Evolutionary conservation across 2,329 filamentous ascomycete genomes (phyloP), one percentile per base, ranked within the genome.

Genomic region (Fonsecaea multimorphosa): DNA sequence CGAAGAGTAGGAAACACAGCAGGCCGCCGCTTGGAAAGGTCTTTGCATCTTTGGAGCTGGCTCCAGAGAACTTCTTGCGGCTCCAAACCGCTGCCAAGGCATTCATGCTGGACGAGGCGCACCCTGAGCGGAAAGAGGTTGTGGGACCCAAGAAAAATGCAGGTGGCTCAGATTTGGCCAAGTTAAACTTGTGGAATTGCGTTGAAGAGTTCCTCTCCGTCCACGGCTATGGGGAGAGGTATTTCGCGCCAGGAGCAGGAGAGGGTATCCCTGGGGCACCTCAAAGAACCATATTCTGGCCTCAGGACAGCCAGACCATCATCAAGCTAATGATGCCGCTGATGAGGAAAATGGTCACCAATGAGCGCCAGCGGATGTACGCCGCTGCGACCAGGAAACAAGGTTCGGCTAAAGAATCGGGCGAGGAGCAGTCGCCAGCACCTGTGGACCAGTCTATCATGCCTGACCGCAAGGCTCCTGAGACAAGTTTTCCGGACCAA

Each of bases 1-100:
- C 80, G 2, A 78, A 78, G 36, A 80, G 81, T 58, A 85, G 85
- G 73, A 86, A 86, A 70, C 82, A 85, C 70, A 86, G 84, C 0
- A 81, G 85, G 0, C 84, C 84, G 22, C 83, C 85, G 3, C 85
- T 86, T 78, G 85, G 83, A 46, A 86, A 85, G 66, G 77, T 87
- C 40, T 86, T 85, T 70, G 75, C 82, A 31, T 86, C 84, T 0
- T 78, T 87, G 16, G 82, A 85, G 68, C 76, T 87, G 19, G 82
- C 82, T 2, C 83, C 85, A 0, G 85, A 86, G 72, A 83, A 83
- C 66, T 87, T 86, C 67, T 72, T 87, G 16, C 80, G 83, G 56
- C 74, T 87, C 6, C 84, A 86, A 71, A 80, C 83, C 19, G 83
- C 82, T 14, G 85, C 85, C 0, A 87, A 87, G 67, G 73, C 74